phyloP scores from a whole-genome alignment of 1,139 yeast genomes.

The Blastobotrys illinoisensis region DNA sequence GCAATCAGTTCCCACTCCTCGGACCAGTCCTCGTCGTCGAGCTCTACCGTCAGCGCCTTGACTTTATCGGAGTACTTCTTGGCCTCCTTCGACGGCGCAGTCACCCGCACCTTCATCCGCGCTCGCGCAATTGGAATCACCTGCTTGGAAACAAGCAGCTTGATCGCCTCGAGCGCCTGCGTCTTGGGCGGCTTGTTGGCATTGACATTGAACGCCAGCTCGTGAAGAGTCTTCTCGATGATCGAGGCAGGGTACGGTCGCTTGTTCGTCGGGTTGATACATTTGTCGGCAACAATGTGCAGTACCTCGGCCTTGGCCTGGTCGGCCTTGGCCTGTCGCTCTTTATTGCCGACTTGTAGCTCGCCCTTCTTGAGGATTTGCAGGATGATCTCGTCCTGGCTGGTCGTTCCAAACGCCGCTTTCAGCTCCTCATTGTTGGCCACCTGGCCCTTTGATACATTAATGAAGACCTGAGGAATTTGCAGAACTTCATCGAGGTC shows the following conservation, averaged over 20 bases:
- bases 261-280: conserved; percentile 83
- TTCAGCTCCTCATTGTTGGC: conserved; percentile 83
- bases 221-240: conserved; percentile 81
- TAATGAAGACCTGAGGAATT: conserved; percentile 88
- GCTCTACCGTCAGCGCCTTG: conserved; percentile 45
- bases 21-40: conserved; percentile 48
- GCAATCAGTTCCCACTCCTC: conserved; percentile 59
- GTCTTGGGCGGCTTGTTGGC: conserved; percentile 77
- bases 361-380: conserved; percentile 89
- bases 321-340: conserved; percentile 67
- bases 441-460: conserved; percentile 91
- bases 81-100: conserved; percentile 42
- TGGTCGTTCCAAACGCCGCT: conserved; percentile 68
- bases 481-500: conserved; percentile 94
- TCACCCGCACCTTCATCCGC: conserved; percentile 75
- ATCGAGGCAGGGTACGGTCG: conserved; percentile 92
- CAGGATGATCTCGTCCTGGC: conserved; percentile 64
- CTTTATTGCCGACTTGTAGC: conserved; percentile 90
- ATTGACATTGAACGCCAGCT: conserved; percentile 73
- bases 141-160: conserved; percentile 66
- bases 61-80: conserved; percentile 48
- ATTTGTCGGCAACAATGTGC: conserved; percentile 79
- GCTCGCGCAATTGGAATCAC: conserved; percentile 92
- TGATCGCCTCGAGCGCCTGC: conserved; percentile 91
- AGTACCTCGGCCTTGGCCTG: conserved; percentile 81